These are phyloP conservation scores for Carex cristatella DNA, from an alignment of 176 grass and related monocot species.

Conservation along the genomic window DNA sequence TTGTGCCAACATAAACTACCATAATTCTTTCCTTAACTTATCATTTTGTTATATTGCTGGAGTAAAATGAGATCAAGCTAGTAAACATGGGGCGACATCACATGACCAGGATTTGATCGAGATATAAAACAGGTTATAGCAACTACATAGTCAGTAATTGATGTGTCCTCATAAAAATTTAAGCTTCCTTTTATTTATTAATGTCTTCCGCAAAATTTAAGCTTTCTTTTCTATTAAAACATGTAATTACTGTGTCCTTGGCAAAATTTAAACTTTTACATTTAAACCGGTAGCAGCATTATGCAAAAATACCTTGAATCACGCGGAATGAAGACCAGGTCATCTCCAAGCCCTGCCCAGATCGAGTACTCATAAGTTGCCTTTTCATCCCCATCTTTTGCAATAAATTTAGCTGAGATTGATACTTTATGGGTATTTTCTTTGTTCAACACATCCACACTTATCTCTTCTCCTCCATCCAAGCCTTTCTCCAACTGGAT, in stretches of 20 bases:
- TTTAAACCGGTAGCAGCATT: not conserved
- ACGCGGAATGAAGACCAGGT: conserved; percentile 64
- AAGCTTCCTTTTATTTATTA: not conserved
- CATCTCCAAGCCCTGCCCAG: conserved; percentile 76
- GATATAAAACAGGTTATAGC: not conserved
- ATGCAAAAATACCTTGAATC: conserved; percentile 59
- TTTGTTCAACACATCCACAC: conserved; percentile 59
- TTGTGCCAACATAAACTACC: not conserved
- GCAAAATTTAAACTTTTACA: not conserved
- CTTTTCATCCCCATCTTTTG: conserved; percentile 44
- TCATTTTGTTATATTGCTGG: not conserved
- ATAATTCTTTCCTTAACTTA: not conserved
- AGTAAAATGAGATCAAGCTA: not conserved
- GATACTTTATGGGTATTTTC: conserved; percentile 40
- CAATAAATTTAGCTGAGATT: conserved; percentile 43
- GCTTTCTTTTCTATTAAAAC: not conserved
- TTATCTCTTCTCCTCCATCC: conserved; percentile 59
- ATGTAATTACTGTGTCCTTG: not conserved
- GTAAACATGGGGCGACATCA: not conserved
- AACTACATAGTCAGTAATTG: not conserved
- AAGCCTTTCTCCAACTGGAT: conserved; percentile 56
- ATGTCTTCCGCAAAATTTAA: not conserved
- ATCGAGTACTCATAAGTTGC: conserved; percentile 73
- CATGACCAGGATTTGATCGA: not conserved
- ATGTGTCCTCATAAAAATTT: not conserved